phyloP scores from a whole-genome alignment of 306 rosid genomes.

The Medicago lupulina region DNA sequence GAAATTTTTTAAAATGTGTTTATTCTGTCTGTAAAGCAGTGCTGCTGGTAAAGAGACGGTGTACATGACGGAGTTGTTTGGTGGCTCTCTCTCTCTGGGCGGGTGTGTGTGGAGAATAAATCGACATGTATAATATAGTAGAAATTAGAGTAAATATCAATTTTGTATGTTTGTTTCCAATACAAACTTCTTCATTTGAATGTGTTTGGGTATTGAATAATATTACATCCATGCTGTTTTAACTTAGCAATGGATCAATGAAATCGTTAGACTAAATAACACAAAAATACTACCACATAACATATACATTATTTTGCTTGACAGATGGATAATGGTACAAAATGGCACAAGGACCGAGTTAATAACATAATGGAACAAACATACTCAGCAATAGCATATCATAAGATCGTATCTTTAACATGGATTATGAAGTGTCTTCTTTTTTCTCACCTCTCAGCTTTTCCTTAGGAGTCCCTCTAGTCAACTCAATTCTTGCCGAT shows the following conservation, averaged over 20 bases:
- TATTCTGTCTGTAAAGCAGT: constrained; percentile 53
- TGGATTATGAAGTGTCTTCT: constrained; percentile 16
- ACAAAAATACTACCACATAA: not conserved
- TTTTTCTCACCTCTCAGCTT: constrained; percentile 59
- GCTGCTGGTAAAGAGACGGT: constrained; percentile 69
- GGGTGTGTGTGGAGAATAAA: not conserved
- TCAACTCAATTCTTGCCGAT: constrained; percentile 52
- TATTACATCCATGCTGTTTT: constrained; percentile 2
- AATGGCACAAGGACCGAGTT: not conserved
- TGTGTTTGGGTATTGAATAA: constrained; percentile 22
- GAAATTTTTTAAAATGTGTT: constrained; percentile 37
- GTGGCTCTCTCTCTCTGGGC: not conserved
- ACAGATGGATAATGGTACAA: constrained; percentile 23
- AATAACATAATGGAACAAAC: constrained; percentile 57
- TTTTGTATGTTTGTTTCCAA: constrained; percentile 12
- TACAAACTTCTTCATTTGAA: constrained; percentile 22
- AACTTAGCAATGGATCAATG: not conserved
- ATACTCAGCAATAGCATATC: constrained; percentile 58
- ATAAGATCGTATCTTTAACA: constrained; percentile 57
- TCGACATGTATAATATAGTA: constrained; percentile 12
- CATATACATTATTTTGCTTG: constrained; percentile 25
- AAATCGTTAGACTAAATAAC: not conserved
- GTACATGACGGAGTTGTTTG: constrained; percentile 34
- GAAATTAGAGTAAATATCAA: constrained; percentile 16
- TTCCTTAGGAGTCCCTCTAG: constrained; percentile 51